A percentile compares a stretch with the other conserved stretches of the same genome.
Evolutionary conservation across 495 filamentous ascomycete genomes (phyloP).

Genomic region (Penicillium nucicola): DNA sequence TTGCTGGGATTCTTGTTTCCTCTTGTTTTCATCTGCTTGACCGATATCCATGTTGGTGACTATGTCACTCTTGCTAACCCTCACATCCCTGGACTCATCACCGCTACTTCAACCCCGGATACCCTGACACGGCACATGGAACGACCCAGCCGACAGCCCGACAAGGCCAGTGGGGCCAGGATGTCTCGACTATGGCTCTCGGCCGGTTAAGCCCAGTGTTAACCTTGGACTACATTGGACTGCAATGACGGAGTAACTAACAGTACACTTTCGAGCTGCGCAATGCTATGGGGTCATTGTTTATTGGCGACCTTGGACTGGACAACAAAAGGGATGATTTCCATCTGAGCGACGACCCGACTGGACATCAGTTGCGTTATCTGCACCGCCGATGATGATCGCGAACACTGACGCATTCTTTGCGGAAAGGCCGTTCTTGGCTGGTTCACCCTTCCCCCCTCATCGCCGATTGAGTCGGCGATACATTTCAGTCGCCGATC

Average conservation of each 20-base stretch:
- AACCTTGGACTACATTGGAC: too few species aligned
- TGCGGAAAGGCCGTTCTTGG: background rate
- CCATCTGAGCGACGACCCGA: slow-evolving; percentile 15
- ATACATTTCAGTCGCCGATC: slow-evolving; percentile 4
- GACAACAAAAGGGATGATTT: background rate
- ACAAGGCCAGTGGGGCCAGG: slow-evolving; percentile 19
- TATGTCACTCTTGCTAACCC: background rate
- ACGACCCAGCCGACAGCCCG: slow-evolving; percentile 25
- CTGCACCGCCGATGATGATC: slow-evolving; percentile 19
- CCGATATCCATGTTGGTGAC: background rate
- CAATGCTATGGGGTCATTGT: background rate
- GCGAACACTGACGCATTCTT: slow-evolving; percentile 14
- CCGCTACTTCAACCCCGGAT: too few species aligned
- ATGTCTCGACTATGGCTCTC: slow-evolving; percentile 9
- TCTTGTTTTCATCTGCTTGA: background rate
- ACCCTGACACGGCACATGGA: background rate
- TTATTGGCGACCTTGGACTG: background rate
- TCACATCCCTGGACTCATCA: too few species aligned
- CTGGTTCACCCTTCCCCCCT: background rate
- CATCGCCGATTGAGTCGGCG: background rate
- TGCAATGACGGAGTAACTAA: too few species aligned
- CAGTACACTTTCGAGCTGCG: slow-evolving; percentile 1
- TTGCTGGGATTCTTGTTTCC: slow-evolving; percentile 12
- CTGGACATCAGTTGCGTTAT: slow-evolving; percentile 29
- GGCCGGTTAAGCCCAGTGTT: background rate